Conservation (phyloP, 345 rosid genomes). For the Mercurialis annua region DNA sequence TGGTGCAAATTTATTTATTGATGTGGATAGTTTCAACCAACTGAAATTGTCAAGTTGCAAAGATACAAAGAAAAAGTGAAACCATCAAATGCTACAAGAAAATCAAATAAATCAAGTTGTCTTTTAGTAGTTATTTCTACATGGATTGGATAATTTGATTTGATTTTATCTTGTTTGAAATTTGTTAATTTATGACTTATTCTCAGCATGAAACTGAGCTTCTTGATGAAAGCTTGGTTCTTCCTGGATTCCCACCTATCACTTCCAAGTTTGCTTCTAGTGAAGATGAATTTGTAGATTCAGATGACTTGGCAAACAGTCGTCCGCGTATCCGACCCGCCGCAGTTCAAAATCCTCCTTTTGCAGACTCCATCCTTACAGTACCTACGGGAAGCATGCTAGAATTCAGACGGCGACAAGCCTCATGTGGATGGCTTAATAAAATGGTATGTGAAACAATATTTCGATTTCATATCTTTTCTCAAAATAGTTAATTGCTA, state of each 20-base stretch:
- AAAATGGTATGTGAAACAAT: conserved; percentile 76
- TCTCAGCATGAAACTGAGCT: conserved; percentile 79
- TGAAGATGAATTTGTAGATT: conserved; percentile 83
- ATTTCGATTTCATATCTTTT: neutral
- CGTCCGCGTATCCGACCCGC: conserved; percentile 50
- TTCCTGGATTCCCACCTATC: conserved; percentile 60
- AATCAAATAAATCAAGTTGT: neutral
- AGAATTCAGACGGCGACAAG: conserved; percentile 64
- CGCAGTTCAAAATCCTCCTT: conserved; percentile 42
- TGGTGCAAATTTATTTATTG: too few relatives aligned
- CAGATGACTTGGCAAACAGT: conserved; percentile 68
- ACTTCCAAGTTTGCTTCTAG: conserved; percentile 75
- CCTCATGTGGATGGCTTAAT: conserved; percentile 73
- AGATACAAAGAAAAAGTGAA: neutral
- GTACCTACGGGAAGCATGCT: conserved; percentile 53
- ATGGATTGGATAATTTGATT: neutral
- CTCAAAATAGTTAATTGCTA: conserved; percentile 3
- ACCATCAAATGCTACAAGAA: neutral
- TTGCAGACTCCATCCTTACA: conserved; percentile 41
- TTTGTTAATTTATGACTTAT: neutral
- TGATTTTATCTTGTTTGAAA: neutral
- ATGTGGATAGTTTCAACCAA: too few relatives aligned
- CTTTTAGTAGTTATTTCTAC: too few relatives aligned
- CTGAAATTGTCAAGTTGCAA: neutral
- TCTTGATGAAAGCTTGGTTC: conserved; percentile 65